Percentiles rank a stretch among this genome's conserved stretches.
Conservation (phyloP, 345 rosid genomes). For the Populus ilicifolia region DNA sequence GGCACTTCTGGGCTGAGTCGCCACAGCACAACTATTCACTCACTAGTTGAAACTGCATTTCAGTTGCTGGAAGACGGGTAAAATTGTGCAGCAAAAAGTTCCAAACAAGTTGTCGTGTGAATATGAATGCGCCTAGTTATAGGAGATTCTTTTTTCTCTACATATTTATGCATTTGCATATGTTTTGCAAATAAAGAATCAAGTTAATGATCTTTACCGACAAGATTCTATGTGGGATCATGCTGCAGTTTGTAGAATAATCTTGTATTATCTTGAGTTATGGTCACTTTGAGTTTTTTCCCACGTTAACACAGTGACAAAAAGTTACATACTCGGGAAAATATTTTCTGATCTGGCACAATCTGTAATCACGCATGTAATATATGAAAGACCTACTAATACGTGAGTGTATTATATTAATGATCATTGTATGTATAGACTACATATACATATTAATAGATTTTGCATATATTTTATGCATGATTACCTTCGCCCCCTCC, state of each 20-base stretch:
- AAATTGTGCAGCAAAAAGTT: not conserved
- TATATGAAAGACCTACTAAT: too few relatives aligned
- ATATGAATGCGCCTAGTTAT: not conserved
- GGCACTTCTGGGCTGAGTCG: conserved; percentile 68
- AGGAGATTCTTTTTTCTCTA: not conserved
- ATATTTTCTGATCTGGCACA: too few relatives aligned
- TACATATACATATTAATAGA: too few relatives aligned
- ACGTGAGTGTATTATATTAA: too few relatives aligned
- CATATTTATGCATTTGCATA: not conserved
- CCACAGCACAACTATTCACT: conserved; percentile 57
- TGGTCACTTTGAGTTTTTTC: too few relatives aligned
- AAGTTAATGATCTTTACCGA: not conserved
- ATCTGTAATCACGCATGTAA: too few relatives aligned
- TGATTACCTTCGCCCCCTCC: too few relatives aligned
- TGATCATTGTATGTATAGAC: too few relatives aligned
- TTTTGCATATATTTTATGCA: too few relatives aligned
- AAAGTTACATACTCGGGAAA: too few relatives aligned
- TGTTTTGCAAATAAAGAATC: not conserved
- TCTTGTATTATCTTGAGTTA: too few relatives aligned
- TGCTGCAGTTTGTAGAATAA: not conserved
- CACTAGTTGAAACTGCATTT: conserved; percentile 44
- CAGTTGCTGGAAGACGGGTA: not conserved
- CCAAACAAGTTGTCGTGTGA: not conserved
- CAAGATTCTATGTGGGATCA: not conserved
- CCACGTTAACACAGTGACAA: too few relatives aligned